Percentiles rank a stretch among this genome's conserved stretches.
These are phyloP conservation scores for Hyparrhenia diplandra DNA, from an alignment of 176 grass and related monocot species.

Conservation along the genomic window DNA sequence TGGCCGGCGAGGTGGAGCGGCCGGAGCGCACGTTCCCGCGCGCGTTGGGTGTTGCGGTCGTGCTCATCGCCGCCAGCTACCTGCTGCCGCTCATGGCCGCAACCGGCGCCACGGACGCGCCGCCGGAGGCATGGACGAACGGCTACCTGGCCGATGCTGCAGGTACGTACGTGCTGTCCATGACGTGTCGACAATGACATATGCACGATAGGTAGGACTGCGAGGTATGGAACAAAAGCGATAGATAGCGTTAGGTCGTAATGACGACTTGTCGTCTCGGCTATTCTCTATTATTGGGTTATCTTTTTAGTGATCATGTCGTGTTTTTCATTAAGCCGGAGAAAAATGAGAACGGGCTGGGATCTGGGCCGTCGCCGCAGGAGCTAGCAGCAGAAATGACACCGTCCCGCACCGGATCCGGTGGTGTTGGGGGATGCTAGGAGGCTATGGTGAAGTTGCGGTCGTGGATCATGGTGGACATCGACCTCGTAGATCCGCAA, in stretches of 20 bases:
- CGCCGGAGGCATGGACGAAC: slow-evolving; percentile 40
- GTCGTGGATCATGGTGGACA: too few relatives aligned
- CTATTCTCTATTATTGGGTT: too few relatives aligned
- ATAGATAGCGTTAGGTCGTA: background rate
- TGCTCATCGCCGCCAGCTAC: slow-evolving; percentile 34
- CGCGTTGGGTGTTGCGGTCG: slow-evolving; percentile 25
- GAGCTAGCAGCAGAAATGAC: too few relatives aligned
- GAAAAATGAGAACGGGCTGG: too few relatives aligned
- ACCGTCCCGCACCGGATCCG: too few relatives aligned
- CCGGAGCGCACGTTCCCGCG: slow-evolving; percentile 41
- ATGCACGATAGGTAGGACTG: background rate
- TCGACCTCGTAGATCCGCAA: too few relatives aligned
- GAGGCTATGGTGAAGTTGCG: too few relatives aligned
- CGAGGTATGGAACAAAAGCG: background rate
- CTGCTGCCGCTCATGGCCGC: slow-evolving; percentile 36
- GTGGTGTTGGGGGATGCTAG: too few relatives aligned
- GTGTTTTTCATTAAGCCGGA: too few relatives aligned
- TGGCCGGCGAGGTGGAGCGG: slow-evolving; percentile 47
- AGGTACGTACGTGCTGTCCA: background rate
- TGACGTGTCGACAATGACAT: background rate
- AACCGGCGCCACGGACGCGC: slow-evolving; percentile 29
- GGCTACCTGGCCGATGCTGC: slow-evolving; percentile 41
- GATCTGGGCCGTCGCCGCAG: too few relatives aligned
- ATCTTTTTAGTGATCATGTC: too few relatives aligned
- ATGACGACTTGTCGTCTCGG: background rate